These are phyloP conservation scores for Solanum virginianum DNA, from an alignment of 257 asterid species.

Conservation along the genomic window DNA sequence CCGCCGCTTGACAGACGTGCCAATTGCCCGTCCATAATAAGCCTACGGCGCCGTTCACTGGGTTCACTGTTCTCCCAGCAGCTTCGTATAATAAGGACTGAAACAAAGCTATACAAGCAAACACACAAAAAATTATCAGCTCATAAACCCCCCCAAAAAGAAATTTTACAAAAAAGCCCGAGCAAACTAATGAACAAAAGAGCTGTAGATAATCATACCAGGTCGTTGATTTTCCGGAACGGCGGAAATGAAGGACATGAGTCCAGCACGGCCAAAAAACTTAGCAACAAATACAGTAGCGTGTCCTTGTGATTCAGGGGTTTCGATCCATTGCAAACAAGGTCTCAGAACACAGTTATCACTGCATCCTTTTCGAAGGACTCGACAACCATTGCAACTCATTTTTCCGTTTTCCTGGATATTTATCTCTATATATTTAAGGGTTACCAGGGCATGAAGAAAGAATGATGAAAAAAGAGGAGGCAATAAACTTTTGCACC, in stretches of 20 bases:
- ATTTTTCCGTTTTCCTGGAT: neutral
- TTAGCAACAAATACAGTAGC: constrained; percentile 74
- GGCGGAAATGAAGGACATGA: constrained; percentile 55
- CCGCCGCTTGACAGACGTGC: constrained; percentile 63
- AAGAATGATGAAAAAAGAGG: neutral
- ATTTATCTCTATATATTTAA: neutral
- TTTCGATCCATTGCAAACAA: constrained; percentile 52
- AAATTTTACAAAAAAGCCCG: neutral
- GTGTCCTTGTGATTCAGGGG: constrained; percentile 47
- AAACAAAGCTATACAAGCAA: constrained; percentile 37
- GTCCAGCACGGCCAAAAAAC: constrained; percentile 71
- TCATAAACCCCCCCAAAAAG: neutral
- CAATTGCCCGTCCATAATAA: constrained; percentile 51
- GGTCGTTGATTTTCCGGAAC: constrained; percentile 51
- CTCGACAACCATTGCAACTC: constrained; percentile 78
- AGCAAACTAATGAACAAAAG: neutral
- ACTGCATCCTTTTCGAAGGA: constrained; percentile 69
- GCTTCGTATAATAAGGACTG: constrained; percentile 62
- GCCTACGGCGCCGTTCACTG: constrained; percentile 66
- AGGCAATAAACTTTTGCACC: constrained; percentile 2
- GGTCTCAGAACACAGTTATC: constrained; percentile 53
- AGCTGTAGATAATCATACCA: constrained; percentile 11
- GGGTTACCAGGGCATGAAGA: constrained; percentile 6
- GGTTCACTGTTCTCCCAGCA: constrained; percentile 75
- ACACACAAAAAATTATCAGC: neutral